Conservation (phyloP, 225 moss, liverwort and hornwort species). For the Pseudoscleropodium purum region DNA sequence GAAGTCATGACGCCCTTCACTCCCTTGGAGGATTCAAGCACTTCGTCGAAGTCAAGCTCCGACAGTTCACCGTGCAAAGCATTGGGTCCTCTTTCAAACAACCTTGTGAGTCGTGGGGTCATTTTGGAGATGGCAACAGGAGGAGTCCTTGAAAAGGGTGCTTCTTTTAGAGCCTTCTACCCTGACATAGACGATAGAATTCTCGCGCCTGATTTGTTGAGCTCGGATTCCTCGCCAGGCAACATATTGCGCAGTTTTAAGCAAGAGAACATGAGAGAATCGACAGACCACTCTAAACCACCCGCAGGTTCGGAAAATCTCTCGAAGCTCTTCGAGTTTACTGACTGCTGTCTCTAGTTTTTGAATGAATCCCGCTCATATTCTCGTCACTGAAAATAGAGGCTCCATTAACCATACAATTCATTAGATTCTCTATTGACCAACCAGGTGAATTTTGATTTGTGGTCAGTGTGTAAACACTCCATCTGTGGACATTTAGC, state of each 20-base stretch:
- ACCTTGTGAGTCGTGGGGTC: neutral
- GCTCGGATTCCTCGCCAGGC: neutral
- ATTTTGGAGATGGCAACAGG: conserved; percentile 13
- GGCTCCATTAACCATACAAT: neutral
- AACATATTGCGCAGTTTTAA: neutral
- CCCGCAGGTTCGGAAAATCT: conserved; percentile 4
- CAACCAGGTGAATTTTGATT: neutral
- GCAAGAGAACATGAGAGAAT: neutral
- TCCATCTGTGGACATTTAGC: neutral
- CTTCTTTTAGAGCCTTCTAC: conserved; percentile 20
- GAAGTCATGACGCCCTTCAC: conserved; percentile 28
- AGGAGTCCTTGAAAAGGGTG: conserved; percentile 5
- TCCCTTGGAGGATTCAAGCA: conserved; percentile 8
- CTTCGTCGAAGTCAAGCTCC: conserved; percentile 26
- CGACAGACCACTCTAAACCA: neutral
- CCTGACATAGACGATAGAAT: conserved; percentile 12
- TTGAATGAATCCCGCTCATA: neutral
- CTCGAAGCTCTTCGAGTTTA: neutral
- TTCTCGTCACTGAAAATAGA: neutral
- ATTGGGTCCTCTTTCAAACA: neutral
- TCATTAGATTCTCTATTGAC: neutral
- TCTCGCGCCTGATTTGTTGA: neutral
- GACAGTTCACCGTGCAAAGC: conserved; percentile 10
- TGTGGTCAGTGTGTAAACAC: neutral
- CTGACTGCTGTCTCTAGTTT: too few relatives aligned